A percentile compares a stretch with the other conserved stretches of the same genome.
phyloP scores from a whole-genome alignment of 1,139 yeast genomes.

The Zygosaccharomyces pseudobailii region DNA sequence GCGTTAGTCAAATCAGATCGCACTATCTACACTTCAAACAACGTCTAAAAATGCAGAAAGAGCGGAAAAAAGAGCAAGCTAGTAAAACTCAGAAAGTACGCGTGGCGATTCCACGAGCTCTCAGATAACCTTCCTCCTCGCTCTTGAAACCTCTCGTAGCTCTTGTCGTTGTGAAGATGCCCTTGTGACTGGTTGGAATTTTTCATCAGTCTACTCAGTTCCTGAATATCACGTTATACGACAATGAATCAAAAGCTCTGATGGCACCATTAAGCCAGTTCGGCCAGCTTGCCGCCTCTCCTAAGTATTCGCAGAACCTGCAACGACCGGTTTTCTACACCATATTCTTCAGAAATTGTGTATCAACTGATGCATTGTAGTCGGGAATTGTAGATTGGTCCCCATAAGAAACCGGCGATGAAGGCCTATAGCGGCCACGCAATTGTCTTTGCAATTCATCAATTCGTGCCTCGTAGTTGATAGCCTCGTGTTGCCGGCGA shows the following conservation, averaged over 20 bases:
- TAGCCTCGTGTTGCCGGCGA: slow-evolving; percentile 15
- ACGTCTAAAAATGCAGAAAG: neutral
- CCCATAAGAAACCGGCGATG: slow-evolving; percentile 9
- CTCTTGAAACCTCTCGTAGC: neutral
- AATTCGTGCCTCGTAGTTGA: slow-evolving; percentile 20
- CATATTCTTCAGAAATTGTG: slow-evolving; percentile 17
- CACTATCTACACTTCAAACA: neutral
- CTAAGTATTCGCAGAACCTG: too few relatives aligned
- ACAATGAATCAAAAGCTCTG: neutral
- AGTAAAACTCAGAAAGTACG: neutral
- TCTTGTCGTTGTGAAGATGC: neutral
- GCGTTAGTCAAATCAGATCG: neutral
- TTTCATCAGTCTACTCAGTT: neutral
- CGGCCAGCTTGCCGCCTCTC: neutral
- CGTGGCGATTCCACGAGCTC: neutral
- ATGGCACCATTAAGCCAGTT: neutral
- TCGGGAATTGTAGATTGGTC: slow-evolving; percentile 15
- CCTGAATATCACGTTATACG: neutral
- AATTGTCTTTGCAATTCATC: slow-evolving; percentile 21
- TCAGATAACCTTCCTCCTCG: neutral
- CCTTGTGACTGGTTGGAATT: neutral
- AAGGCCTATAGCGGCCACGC: slow-evolving; percentile 1
- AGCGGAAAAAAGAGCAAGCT: neutral
- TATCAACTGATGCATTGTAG: slow-evolving; percentile 17
- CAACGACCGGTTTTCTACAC: neutral